Evolutionary conservation across 2,329 filamentous ascomycete genomes (phyloP), one percentile per base, ranked within the genome.

Genomic region (Trichophaea hybrida): DNA sequence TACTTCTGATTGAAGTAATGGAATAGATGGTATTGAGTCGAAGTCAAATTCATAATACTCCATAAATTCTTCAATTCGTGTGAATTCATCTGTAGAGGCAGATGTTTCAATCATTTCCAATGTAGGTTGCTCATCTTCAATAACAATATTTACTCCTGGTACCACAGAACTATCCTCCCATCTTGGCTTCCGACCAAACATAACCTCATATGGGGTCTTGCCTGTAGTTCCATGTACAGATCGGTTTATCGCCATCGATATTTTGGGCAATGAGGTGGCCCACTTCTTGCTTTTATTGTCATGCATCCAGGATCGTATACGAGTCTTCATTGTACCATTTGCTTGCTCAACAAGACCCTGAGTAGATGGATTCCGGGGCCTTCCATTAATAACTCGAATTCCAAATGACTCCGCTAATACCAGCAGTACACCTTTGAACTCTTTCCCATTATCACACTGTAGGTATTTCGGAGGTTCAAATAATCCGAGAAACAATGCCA

Each of bases 271-370:
- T 40, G 52, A 32, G 8, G 24, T 10, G 7, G 31, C 33, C 50
- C 50, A 53, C 8, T 7, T 33, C 15, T 12, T 53, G 7, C 13
- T n/a, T 86, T 62, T 50, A 31, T 55, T 53, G 33, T 64, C 63
- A 10, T 49, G 33, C 59, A 61, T 62, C 40, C 57, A 65, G 6
- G n/a, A 53, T 13, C 35, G 32, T 8, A 65, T n/a, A 12, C 62
- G 63, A 1, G 46, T 24, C 51, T 66, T 61, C 4, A 66, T 52
- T n/a, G 59, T 53, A 12, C 57, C 52, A 59, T 66, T 67, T 4
- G 60, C 65, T 55, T 68, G 60, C 48, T 66, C 57, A 46, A 68
- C 55, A 17, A 65, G 48, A 7, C 62, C 64, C 54, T 65, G 57
- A n/a, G 52, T 66, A 55, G 61, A 58, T 24, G 65, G 61, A 13